Evolutionary conservation across 495 filamentous ascomycete genomes (phyloP), one percentile per base, ranked within the genome.

Genomic region (Talaromyces ruber): DNA sequence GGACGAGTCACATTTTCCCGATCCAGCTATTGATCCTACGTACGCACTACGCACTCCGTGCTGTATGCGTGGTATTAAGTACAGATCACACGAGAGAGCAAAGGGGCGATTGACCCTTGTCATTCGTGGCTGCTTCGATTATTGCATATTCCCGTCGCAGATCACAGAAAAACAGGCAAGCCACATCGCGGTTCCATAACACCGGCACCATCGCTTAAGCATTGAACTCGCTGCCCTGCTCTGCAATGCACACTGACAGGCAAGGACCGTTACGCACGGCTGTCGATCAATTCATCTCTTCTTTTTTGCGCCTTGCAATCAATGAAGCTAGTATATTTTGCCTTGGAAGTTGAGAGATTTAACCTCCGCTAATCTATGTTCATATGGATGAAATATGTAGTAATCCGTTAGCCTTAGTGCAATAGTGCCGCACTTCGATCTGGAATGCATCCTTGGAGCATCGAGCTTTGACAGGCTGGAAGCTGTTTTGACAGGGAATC

Each of bases 161-260:
- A 53, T 53, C 50, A 53, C 21, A 6, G 50, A 53, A 21, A 22
- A 28, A 25, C 12, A 47, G 43, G 43, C 43, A 47, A 47, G 43
- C 43, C 43, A 47, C 43, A 47, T 47, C 43, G 43, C 43, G 43
- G 43, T 47, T 21, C 50, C 50, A 53, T 16, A 53, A 25, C 12
- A 53, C 50, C 25, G 50, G 50, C 50, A 53, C 50, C 24, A 53
- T 53, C 50, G 50, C 50, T 53, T 53, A 53, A 53, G 21, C 50
- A 53, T 53, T 14, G 50, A 14, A 24, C 21, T 53, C 18, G 43
- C 18, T 47, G 43, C n/a, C 14, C 24, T 52, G 47, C 21, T 26
- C 50, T 53, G 50, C 50, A 53, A 25, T 53, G 50, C 50, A 53
- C 9, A 53, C 21, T 53, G 21, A 26, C 50, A 53, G 25, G 22